phyloP scores from a whole-genome alignment of 179 eudicot genomes.

The Silene coronaria region DNA sequence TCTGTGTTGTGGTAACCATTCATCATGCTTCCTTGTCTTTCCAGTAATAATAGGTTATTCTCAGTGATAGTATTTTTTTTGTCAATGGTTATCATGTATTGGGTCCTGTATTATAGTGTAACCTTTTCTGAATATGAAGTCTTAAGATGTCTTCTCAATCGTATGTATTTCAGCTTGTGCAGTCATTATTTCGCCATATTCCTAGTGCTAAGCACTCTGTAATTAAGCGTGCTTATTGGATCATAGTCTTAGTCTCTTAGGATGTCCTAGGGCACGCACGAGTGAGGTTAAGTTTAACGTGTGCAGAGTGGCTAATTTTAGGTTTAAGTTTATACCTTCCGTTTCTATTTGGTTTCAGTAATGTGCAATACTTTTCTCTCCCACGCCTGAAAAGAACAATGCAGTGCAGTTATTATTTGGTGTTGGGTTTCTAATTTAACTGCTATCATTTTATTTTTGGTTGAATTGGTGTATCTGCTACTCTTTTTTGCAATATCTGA shows the following conservation, averaged over 20 bases:
- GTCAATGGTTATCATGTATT: background rate
- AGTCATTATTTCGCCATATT: background rate
- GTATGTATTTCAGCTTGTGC: background rate
- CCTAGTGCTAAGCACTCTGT: background rate
- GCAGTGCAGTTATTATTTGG: background rate
- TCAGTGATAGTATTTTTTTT: background rate
- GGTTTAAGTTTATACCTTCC: background rate
- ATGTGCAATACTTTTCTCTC: background rate
- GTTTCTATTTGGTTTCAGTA: background rate
- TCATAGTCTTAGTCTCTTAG: background rate
- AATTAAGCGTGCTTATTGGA: background rate
- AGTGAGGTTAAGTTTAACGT: background rate
- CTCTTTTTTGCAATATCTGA: slow-evolving; percentile 48
- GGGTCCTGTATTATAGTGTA: background rate
- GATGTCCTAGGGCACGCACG: background rate
- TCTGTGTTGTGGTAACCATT: background rate
- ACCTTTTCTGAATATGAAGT: background rate
- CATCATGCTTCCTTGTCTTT: background rate
- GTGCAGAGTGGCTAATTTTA: background rate
- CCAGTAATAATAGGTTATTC: background rate
- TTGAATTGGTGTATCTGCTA: slow-evolving; percentile 22
- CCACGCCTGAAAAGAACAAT: background rate
- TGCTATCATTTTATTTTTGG: slow-evolving; percentile 7
- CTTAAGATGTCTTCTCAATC: slow-evolving; percentile 8
- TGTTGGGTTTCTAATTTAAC: slow-evolving; percentile 9